These are phyloP conservation scores for Fistulifera pelliculosa DNA, from an alignment of 108 stramenopile species.

Conservation along the genomic window DNA sequence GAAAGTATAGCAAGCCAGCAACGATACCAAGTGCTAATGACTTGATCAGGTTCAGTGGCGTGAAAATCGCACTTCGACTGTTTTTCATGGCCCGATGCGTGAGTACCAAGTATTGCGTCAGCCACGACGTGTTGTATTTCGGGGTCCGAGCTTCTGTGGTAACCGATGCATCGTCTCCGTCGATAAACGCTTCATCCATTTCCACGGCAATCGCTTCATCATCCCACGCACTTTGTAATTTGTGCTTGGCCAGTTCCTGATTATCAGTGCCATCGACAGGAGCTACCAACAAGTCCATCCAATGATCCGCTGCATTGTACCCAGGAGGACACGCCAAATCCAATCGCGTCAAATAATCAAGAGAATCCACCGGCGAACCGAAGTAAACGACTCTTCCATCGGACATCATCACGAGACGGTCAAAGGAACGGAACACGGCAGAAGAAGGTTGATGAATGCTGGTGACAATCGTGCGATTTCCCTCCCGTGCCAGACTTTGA, in stretches of 20 bases:
- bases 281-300: constrained; percentile 65
- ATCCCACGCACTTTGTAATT: constrained; percentile 52
- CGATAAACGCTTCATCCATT: constrained; percentile 21
- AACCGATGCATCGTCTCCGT: constrained; percentile 8
- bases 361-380: constrained; percentile 47
- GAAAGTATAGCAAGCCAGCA: constrained; percentile 47
- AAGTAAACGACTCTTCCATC: constrained; percentile 68
- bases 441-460: constrained; percentile 68
- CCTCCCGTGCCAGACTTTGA: constrained; percentile 26
- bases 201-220: constrained; percentile 33
- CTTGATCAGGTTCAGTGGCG: constrained; percentile 57
- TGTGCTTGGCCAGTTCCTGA: not conserved
- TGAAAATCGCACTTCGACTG: constrained; percentile 57
- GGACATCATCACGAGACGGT: constrained; percentile 46
- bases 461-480: constrained; percentile 56
- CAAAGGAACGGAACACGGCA: constrained; percentile 59
- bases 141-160: constrained; percentile 10
- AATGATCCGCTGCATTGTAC: constrained; percentile 75
- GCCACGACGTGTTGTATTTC: constrained; percentile 56
- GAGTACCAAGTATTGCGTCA: constrained; percentile 44
- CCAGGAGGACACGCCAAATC: constrained; percentile 50
- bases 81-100: constrained; percentile 59
- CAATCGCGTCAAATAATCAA: constrained; percentile 27
- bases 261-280: constrained; percentile 22
- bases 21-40: constrained; percentile 46